These are phyloP conservation scores for Tolypocladium inflatum DNA, from an alignment of 2,329 filamentous ascomycete species.

Conservation along the genomic window DNA sequence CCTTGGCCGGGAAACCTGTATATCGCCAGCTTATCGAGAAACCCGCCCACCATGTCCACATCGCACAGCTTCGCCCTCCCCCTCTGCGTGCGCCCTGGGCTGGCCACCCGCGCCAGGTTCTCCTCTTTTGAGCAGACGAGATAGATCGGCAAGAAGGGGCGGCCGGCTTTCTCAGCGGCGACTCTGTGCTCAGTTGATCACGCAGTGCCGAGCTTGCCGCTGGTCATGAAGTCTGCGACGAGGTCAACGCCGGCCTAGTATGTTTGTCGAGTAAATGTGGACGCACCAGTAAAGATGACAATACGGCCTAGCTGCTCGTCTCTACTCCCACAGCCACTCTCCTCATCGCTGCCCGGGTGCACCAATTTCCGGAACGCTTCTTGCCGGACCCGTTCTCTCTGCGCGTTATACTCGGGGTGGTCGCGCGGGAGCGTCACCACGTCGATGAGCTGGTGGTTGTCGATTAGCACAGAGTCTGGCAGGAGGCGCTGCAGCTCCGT, in stretches of 20 bases:
- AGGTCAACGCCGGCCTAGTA: neutral
- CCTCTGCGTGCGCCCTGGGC: neutral
- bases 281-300: neutral
- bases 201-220: neutral
- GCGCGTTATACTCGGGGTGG: conserved; percentile 12
- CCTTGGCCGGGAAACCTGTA: conserved; percentile 11
- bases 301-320: neutral
- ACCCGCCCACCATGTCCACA: neutral
- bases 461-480: conserved; percentile 12
- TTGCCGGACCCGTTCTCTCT: conserved; percentile 6
- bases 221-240: neutral
- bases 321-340: neutral
- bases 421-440: conserved; percentile 5
- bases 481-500: conserved; percentile 16
- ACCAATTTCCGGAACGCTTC: conserved; percentile 3
- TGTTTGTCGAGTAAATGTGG: neutral
- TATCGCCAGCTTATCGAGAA: conserved; percentile 1
- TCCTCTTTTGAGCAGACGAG: neutral
- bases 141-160: neutral
- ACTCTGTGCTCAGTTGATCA: neutral
- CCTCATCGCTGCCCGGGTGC: conserved; percentile 1
- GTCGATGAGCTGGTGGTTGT: conserved; percentile 21
- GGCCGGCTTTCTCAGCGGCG: neutral
- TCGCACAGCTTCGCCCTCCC: neutral
- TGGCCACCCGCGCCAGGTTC: neutral